Conservation (phyloP, 768 basidiomycete species). For the Russula vinacea region DNA sequence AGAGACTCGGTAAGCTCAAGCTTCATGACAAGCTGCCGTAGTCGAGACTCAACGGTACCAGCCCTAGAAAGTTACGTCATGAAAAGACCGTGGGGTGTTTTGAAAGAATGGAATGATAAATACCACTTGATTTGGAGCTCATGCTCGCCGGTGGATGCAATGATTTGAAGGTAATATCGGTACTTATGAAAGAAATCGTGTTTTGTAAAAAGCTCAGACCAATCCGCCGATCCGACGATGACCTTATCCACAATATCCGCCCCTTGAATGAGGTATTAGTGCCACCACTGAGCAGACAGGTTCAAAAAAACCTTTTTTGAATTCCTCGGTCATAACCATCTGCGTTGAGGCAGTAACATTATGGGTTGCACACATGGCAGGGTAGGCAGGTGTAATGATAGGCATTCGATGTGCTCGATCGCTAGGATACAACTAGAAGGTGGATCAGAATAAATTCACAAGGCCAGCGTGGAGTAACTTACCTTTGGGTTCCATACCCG, state of each 20-base stretch:
- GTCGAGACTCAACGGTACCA: constrained; percentile 97
- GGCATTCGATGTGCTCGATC: constrained; percentile 98
- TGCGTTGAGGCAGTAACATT: constrained; percentile 96
- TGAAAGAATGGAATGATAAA: constrained; percentile 31
- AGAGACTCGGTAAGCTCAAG: constrained; percentile 94
- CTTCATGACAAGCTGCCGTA: constrained; percentile 96
- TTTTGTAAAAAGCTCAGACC: constrained; percentile 92
- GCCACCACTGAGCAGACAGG: constrained; percentile 2
- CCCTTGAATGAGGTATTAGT: constrained; percentile 48
- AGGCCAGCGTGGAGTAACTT: constrained; percentile 8
- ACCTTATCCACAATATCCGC: constrained; percentile 93
- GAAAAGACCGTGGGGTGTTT: neutral
- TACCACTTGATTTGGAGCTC: constrained; percentile 95
- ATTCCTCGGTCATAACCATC: constrained; percentile 93
- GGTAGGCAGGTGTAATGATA: constrained; percentile 98
- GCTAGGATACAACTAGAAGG: constrained; percentile 72
- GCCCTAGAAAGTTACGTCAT: constrained; percentile 46
- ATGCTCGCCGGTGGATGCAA: constrained; percentile 79
- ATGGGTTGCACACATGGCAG: constrained; percentile 98
- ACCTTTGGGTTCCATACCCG: constrained; percentile 98
- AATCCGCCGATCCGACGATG: constrained; percentile 73
- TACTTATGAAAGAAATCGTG: constrained; percentile 98
- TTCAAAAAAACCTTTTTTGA: constrained; percentile 68
- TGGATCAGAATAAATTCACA: constrained; percentile 2
- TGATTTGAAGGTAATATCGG: constrained; percentile 93